Percentiles rank a stretch among this genome's conserved stretches.
These are phyloP conservation scores for Sporothrix euskadiensis DNA, from an alignment of 2,329 filamentous ascomycete species.

Conservation along the genomic window DNA sequence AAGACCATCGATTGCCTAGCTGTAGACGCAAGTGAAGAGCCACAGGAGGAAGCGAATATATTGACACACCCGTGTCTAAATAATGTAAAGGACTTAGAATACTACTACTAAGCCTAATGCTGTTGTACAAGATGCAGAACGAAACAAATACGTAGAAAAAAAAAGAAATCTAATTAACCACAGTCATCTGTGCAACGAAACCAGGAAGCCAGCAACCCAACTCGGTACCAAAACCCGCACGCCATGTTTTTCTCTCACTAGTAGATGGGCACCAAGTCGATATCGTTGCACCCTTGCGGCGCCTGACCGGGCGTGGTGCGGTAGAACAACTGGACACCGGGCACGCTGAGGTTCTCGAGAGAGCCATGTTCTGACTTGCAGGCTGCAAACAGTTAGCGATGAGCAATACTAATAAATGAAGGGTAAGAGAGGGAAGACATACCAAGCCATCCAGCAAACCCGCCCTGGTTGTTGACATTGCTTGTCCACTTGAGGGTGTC, in stretches of 20 bases:
- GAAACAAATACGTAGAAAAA: background rate
- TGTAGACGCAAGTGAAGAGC: background rate
- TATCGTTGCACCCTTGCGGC: constrained; percentile 17
- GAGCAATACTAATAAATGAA: background rate
- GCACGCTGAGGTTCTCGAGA: background rate
- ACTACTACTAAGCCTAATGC: background rate
- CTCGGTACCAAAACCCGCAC: background rate
- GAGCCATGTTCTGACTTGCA: constrained; percentile 4
- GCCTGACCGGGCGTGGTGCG: background rate
- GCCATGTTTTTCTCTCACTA: background rate
- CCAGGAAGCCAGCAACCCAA: background rate
- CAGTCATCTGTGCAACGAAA: background rate
- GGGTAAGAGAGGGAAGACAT: background rate
- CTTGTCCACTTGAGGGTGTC: constrained; percentile 26
- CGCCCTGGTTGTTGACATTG: background rate
- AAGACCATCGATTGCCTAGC: background rate
- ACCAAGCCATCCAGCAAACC: constrained; percentile 29
- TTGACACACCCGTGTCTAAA: background rate
- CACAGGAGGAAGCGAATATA: background rate
- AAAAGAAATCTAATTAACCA: background rate
- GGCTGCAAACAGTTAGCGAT: background rate
- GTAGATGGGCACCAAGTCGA: constrained; percentile 25
- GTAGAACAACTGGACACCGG: constrained; percentile 29
- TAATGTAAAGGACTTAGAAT: background rate
- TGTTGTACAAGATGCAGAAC: background rate